phyloP scores from a whole-genome alignment of 148 eudicot species.

The Vaccinium myrtillus region DNA sequence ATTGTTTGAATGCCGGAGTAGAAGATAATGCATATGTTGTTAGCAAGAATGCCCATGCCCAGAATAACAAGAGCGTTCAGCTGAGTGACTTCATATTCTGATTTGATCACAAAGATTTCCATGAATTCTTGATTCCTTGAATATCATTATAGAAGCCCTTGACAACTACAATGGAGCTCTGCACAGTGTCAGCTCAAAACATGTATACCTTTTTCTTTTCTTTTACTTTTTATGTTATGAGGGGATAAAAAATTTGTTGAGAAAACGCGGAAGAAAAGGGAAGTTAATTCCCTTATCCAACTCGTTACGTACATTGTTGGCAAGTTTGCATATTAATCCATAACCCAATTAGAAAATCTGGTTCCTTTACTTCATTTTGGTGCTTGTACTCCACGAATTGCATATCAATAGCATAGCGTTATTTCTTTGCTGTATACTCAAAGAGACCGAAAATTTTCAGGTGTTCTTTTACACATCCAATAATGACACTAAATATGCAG shows the following conservation, averaged over 20 bases:
- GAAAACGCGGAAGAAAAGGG: not conserved
- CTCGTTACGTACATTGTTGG: not conserved
- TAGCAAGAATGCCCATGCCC: slow-evolving; percentile 27
- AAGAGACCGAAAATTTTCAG: not conserved
- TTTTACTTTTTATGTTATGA: not conserved
- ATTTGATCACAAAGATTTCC: slow-evolving; percentile 1
- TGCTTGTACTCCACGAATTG: not conserved
- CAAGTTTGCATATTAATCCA: not conserved
- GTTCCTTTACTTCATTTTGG: not conserved
- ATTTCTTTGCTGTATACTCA: not conserved
- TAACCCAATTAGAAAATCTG: not conserved
- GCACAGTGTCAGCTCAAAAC: not conserved
- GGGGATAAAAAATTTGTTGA: not conserved
- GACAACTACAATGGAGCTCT: not conserved
- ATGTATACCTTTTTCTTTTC: not conserved
- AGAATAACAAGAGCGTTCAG: slow-evolving; percentile 28
- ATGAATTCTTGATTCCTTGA: not conserved
- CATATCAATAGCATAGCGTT: not conserved
- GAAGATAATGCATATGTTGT: slow-evolving; percentile 64
- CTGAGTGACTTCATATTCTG: slow-evolving; percentile 74
- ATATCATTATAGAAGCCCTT: not conserved
- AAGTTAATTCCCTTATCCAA: not conserved
- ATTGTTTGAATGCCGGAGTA: slow-evolving; percentile 58
- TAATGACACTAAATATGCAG: too few relatives aligned
- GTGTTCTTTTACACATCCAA: not conserved